Base-by-base conservation (phyloP, 495 filamentous ascomycete genomes). In the Apodospora peruviana region DNA sequence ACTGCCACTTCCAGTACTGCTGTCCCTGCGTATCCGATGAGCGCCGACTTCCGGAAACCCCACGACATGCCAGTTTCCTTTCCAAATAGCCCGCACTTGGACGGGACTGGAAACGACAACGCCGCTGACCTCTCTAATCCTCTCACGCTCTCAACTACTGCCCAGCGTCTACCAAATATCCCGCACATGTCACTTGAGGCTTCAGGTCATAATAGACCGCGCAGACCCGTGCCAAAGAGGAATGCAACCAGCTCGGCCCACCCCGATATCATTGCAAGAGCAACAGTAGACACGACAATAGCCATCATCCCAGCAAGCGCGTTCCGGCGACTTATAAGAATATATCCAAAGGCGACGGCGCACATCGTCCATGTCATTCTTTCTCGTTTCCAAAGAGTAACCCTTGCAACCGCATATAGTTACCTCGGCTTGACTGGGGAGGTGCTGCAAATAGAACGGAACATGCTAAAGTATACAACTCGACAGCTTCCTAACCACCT, bases 291-390 rank as follows among this genome's bases (percentile, higher is more conserved):
- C 62, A 97, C 91, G 0, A 98, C 94, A 0, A 96, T 98, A 67
- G 93, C 93, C 14, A 93, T 98, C 58, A 97, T 98, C 53, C 93
- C 93, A 3, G 94, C 91, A 4, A 93, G 88, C 56, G 93, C 93
- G 3, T 98, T 98, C 64, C 82, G 89, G 47, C 85, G 93, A 8
- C 72, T 98, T 32, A 98, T 95, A n/a, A 76, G 87, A 53, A 85
- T 96, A 18, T 98, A 96, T 60, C 93, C 93, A 7, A 91, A 90
- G 69, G 93, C 93, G 3, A 95, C 93, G 10, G 87, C 94, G 5
- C 93, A 98, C 62, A 96, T 98, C 52, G 89, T 98, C 2, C 91
- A 97, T 49, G 93, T 98, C 22, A 97, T 98, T 44, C 66, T 98
- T 23, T 96, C 93, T 2, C 77, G 93, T 48, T 84, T 98, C 25